A percentile compares a stretch with the other conserved stretches of the same genome.
These are phyloP conservation scores for Rhodotorula sp. DNA, from an alignment of 1,284 basidiomycete genomes.

Conservation along the genomic window DNA sequence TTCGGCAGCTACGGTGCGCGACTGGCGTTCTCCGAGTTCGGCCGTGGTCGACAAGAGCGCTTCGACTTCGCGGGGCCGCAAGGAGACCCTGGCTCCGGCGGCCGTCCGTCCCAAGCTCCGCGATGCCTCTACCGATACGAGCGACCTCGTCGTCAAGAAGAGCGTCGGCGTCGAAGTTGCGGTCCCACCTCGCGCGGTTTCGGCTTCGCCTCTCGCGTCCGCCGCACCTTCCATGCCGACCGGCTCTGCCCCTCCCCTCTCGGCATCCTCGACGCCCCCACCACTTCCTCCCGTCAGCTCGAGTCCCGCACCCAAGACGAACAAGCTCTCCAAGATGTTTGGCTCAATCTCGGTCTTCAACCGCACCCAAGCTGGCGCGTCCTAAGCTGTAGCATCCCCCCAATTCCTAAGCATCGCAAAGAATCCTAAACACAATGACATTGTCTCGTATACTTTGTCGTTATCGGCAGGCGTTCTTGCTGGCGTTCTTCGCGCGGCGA, in stretches of 20 bases:
- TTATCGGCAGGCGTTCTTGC: too few relatives aligned
- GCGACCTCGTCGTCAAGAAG: conserved; percentile 20
- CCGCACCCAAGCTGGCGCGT: conserved; percentile 9
- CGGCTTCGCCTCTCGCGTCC: conserved; percentile 1
- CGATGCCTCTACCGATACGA: conserved; percentile 36
- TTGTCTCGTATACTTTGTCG: neutral
- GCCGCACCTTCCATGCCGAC: neutral
- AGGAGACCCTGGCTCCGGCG: neutral
- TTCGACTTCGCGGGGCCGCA: neutral
- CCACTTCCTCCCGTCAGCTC: neutral
- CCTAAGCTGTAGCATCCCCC: neutral
- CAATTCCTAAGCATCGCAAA: neutral
- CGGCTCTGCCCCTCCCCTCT: conserved; percentile 3
- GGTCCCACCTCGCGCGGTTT: neutral
- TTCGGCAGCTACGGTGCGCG: neutral
- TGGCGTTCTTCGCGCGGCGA: too few relatives aligned
- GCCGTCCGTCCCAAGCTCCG: conserved; percentile 22
- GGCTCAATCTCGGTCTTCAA: conserved; percentile 38
- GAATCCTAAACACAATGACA: neutral
- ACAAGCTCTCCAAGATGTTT: conserved; percentile 40
- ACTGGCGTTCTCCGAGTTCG: neutral
- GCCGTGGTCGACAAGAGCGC: neutral
- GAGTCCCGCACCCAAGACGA: conserved; percentile 20
- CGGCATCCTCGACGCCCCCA: neutral
- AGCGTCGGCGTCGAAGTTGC: neutral